Base-by-base conservation (phyloP, 805 yeast species). In the Candida argentea region DNA sequence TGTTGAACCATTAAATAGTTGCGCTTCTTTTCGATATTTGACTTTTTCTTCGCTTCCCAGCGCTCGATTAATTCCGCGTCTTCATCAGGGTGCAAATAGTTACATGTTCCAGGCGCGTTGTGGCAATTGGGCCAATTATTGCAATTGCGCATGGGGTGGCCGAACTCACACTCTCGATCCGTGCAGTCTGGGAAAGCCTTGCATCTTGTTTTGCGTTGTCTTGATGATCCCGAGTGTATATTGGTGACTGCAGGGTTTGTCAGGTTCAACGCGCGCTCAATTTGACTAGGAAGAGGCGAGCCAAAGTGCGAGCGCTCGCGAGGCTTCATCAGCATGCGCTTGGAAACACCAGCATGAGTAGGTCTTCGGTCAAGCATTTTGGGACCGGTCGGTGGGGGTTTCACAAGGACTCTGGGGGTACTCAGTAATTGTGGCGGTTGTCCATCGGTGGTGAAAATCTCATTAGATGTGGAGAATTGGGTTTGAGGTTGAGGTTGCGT, bases 81-180 rank as follows among this genome's bases (percentile, higher is more conserved):
- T 56, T 85, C 85, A 35, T 81, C 81, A 7, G 93, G 87, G 50
- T 85, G 95, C 39, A 86, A 58, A 43, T 61, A 83, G 38, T 73
- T 76, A 57, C 95, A 85, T 0, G 91, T 81, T 7, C 93, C 94
- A 20, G 80, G 76, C 3, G 77, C 69, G 42, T 79, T 77, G 15
- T 83, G 67, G 56, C 95, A 85, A 42, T 76, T 70, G 32, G 91
- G 91, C 49, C 65, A 83, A 5, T 73, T 72, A 53, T 67, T 71
- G 52, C 95, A 85, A 5, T 63, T 62, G 42, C 70, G 80, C 1
- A 84, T 73, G 14, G 95, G 95, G 55, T 86, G 95, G 3, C 85
- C 73, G 46, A 70, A 76, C 23, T 65, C 67, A 52, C 95, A 86
- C 29, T 72, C 73, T 47, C 65, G 73, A 30, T 72, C 68, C 9